Evolutionary conservation across 345 rosid genomes (phyloP).

Genomic region (Lepidium africanum): DNA sequence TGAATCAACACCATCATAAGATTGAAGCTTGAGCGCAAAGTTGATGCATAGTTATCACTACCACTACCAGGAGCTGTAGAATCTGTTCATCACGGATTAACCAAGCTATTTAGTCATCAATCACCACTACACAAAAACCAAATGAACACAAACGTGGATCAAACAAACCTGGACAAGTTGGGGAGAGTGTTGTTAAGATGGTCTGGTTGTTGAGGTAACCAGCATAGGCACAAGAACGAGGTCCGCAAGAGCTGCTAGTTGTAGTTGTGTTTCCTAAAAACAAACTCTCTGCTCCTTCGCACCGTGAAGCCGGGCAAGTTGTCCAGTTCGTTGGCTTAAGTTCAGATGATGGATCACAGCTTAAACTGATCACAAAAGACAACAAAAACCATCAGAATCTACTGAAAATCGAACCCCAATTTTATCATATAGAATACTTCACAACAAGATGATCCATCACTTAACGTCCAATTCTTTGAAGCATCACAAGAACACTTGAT

Average conservation of each 20-base stretch:
- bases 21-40: constrained; percentile 27
- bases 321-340: constrained; percentile 24
- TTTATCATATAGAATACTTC: background rate
- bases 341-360: constrained; percentile 52
- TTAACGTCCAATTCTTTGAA: constrained; percentile 56
- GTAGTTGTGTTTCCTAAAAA: constrained; percentile 40
- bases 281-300: constrained; percentile 25
- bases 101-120: background rate
- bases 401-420: background rate
- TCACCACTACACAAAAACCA: background rate
- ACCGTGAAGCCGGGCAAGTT: constrained; percentile 49
- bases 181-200: constrained; percentile 36
- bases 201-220: constrained; percentile 38
- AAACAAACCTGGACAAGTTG: constrained; percentile 26
- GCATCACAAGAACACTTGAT: constrained; percentile 57
- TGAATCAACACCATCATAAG: constrained; percentile 21
- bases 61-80: constrained; percentile 13
- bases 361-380: constrained; percentile 40
- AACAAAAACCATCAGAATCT: constrained; percentile 3
- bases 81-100: constrained; percentile 19
- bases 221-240: constrained; percentile 53
- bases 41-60: constrained; percentile 27
- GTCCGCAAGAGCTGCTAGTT: constrained; percentile 30
- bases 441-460: constrained; percentile 10
- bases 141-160: background rate